Conservation (phyloP, 139 green algal genomes). For the Tetradesmus obliquus region DNA sequence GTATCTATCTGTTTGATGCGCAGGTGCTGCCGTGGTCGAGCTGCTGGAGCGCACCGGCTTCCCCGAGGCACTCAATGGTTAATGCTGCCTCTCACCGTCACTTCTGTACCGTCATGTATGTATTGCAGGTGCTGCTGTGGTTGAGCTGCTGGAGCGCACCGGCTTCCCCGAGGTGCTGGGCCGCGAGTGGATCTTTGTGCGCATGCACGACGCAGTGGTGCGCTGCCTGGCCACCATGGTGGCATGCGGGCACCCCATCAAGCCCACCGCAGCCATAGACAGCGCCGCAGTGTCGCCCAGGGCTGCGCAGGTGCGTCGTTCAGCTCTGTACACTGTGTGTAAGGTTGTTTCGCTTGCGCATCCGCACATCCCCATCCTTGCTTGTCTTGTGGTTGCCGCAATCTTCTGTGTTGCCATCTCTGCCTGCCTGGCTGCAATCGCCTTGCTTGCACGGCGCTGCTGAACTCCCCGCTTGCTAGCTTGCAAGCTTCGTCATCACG, state of each 20-base stretch:
- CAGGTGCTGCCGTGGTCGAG: neutral
- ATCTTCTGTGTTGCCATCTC: too few species aligned
- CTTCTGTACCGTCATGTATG: too few species aligned
- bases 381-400: too few species aligned
- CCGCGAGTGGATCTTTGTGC: constrained; percentile 62
- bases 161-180: constrained; percentile 47
- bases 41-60: neutral
- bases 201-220: constrained; percentile 55
- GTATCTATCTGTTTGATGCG: neutral
- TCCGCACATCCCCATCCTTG: too few species aligned
- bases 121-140: constrained; percentile 13
- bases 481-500: neutral
- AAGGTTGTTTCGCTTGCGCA: too few species aligned
- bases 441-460: too few species aligned
- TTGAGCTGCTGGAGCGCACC: constrained; percentile 47
- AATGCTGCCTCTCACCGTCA: neutral
- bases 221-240: constrained; percentile 19
- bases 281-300: constrained; percentile 17
- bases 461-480: neutral
- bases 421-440: too few species aligned
- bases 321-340: too few species aligned
- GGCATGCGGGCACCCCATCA: neutral
- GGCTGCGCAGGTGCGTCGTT: neutral
- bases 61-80: neutral
- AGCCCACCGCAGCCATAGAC: neutral